phyloP scores from a whole-genome alignment of 2,329 filamentous ascomycete species.

The Botrytis medusae region DNA sequence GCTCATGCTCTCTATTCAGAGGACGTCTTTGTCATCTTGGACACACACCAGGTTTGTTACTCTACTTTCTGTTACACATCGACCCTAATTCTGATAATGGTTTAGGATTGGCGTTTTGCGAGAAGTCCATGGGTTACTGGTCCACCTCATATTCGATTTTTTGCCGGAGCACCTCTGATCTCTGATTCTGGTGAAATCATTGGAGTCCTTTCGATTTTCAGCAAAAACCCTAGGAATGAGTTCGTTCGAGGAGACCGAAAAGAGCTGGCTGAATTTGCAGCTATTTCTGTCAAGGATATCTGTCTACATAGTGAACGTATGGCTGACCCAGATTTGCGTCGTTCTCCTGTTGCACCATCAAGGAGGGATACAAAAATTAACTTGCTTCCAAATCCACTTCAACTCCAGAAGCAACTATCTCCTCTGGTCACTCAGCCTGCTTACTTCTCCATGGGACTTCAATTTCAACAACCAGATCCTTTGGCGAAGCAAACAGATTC shows the following conservation, averaged over 20 bases:
- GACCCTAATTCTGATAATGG: conserved; percentile 19
- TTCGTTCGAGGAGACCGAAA: conserved; percentile 35
- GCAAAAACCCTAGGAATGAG: conserved; percentile 31
- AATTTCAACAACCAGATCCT: background rate
- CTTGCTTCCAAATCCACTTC: conserved; percentile 16
- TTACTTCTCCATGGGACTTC: background rate
- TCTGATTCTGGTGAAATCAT: conserved; percentile 36
- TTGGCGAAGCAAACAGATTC: conserved; percentile 1
- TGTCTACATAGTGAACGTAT: conserved; percentile 21
- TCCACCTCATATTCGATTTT: conserved; percentile 40
- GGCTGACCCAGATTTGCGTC: conserved; percentile 19
- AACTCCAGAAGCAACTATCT: background rate
- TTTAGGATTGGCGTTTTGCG: conserved; percentile 43
- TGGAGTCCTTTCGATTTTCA: conserved; percentile 40
- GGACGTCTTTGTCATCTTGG: conserved; percentile 40
- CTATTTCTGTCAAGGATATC: conserved; percentile 27
- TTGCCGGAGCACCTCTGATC: conserved; percentile 42
- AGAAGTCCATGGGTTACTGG: conserved; percentile 38
- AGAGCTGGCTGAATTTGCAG: conserved; percentile 38
- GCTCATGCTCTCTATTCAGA: conserved; percentile 42
- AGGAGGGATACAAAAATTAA: conserved; percentile 25
- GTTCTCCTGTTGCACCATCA: conserved; percentile 22
- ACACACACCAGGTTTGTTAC: conserved; percentile 39
- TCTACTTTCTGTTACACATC: background rate
- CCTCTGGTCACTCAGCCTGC: background rate